Base-by-base conservation (phyloP, 2,329 filamentous ascomycete genomes). In the Hortaea sp. region DNA sequence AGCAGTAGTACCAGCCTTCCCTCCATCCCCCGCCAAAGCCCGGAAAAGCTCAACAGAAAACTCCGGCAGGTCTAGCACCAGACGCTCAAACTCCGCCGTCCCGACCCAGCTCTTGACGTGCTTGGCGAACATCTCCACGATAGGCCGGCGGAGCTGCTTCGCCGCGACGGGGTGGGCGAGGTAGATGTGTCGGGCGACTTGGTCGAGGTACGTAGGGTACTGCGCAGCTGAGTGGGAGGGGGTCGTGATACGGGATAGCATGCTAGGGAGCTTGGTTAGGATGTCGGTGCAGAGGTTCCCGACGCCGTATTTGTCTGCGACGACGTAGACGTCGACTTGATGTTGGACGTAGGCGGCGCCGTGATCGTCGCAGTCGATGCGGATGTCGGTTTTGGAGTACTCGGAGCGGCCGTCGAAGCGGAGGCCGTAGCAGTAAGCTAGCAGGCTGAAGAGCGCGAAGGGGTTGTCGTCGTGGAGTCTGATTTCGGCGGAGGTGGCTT, bases 271-370 rank as follows among this genome's bases (percentile, higher is more conserved):
- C 12, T 41, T 29, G 32, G 7, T 27, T 11, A 11, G 5, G 32
- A 49, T 43, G 9, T 46, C 32, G 28, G 34, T 13, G 39, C 30
- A 41, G 5, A 49, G n/a, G 6, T 38, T 28, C 7, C 39, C 41
- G 3, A 50, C 39, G 9, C 46, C 27, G 40, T 50, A 50, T 29
- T 50, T 50, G n/a, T 35, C 27, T 1, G 48, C 48, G 5, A 28
- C 30, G n/a, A 43, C 42, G 30, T 47, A 39, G 6, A 50, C 13
- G n/a, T 47, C 34, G 30, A 47, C 42, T 10, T 31, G 7, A n/a
- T 43, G 30, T 27, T 12, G 29, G 7, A 44, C 10, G 28, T 31
- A 31, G 29, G 7, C 13, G 11, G n/a, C 29, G 39, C 41, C 29
- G 5, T 44, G 28, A 13, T 30, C 37, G 10, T 5, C 29, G 5